Evolutionary conservation across 768 basidiomycete species (phyloP), one percentile per base, ranked within the genome.

Genomic region (Tulasnella sp.): DNA sequence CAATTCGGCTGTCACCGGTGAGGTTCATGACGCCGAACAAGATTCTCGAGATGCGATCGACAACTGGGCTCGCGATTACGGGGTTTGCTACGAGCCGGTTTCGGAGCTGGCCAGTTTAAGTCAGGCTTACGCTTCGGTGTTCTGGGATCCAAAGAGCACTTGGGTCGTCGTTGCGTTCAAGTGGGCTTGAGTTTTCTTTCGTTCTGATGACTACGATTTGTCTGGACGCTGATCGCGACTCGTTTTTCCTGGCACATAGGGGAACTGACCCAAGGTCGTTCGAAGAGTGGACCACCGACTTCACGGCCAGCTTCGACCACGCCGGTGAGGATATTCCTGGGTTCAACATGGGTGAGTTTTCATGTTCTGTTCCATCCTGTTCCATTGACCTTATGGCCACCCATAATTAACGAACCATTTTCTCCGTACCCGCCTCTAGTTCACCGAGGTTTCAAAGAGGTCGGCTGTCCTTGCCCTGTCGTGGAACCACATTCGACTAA

Each of bases 151-250:
- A 1, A 74, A 1, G 37, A 71, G 73, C 7, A 78, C 37, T 19
- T 79, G 79, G 79, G 71, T 79, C 25, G 74, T 78, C 19, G 75
- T 79, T 9, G 79, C 79, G 14, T 78, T 78, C 73, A 79, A 78
- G 75, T 76, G 42, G 54, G 78, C 71, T 36, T 12, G n/a, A 38
- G 3, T 19, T 68, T 39, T 19, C 31, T 38, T 34, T 37, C n/a
- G n/a, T n/a, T n/a, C n/a, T n/a, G n/a, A n/a, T n/a, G n/a, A n/a
- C 38, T 54, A 36, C 22, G n/a, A 15, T 25, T 49, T 36, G 25
- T 52, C 73, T 19, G 17, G 17, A 19, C 39, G 37, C 29, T 45
- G 34, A 40, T 72, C 25, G 25, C 5, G 49, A 34, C 39, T 75
- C 64, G n/a, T 38, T 74, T 49, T 4, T 42, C 36, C 12, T 73